phyloP scores from a whole-genome alignment of 306 rosid species.

The Parietaria judaica region DNA sequence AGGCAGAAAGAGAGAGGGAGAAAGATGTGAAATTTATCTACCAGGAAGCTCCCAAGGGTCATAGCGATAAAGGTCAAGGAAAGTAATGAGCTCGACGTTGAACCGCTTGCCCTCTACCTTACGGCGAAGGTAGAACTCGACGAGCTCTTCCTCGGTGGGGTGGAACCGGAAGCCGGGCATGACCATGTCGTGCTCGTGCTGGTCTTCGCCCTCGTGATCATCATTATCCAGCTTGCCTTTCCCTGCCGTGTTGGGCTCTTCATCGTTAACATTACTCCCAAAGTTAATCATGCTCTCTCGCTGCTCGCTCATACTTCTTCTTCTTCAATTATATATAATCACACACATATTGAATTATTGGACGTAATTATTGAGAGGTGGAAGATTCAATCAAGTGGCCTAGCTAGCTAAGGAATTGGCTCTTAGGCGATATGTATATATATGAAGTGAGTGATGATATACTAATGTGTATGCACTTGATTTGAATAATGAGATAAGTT shows the following conservation, averaged over 20 bases:
- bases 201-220: conserved; percentile 21
- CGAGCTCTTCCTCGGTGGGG: conserved; percentile 93
- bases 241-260: conserved; percentile 17
- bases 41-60: conserved; percentile 99
- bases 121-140: conserved; percentile 99
- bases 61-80: conserved; percentile 96
- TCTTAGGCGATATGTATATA: too few species aligned
- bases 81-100: conserved; percentile 97
- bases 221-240: not conserved
- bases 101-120: conserved; percentile 99
- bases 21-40: conserved; percentile 5
- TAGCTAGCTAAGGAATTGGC: too few species aligned
- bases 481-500: too few species aligned
- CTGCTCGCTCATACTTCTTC: too few species aligned
- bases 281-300: not conserved
- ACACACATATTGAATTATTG: too few species aligned
- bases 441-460: too few species aligned
- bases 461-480: too few species aligned
- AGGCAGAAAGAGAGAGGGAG: conserved; percentile 12
- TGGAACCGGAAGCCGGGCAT: conserved; percentile 99
- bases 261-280: conserved; percentile 28
- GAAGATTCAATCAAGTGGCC: too few species aligned
- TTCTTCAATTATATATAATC: too few species aligned
- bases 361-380: too few species aligned
- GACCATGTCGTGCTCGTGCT: conserved; percentile 86